Percentiles rank a stretch among this genome's conserved stretches.
Evolutionary conservation across 2,329 filamentous ascomycete species (phyloP).

Genomic region (Penicillium sp.): DNA sequence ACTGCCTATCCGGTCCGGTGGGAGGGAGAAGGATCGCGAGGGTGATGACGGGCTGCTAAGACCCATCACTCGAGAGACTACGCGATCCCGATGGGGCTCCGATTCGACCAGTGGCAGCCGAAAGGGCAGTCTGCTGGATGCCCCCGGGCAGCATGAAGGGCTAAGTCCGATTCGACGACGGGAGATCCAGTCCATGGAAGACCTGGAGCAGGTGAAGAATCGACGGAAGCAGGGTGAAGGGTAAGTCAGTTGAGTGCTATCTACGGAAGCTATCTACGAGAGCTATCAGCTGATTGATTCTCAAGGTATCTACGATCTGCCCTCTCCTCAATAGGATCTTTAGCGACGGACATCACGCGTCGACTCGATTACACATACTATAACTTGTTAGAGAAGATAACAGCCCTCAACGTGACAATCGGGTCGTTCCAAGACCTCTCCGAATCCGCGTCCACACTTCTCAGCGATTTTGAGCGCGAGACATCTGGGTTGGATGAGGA

Average conservation of each 20-base stretch:
- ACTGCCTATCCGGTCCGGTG: slow-evolving; percentile 29
- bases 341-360: slow-evolving; percentile 42
- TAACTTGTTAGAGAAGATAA: slow-evolving; percentile 43
- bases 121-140: slow-evolving; percentile 28
- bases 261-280: no score
- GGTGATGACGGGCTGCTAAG: slow-evolving; percentile 28
- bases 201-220: slow-evolving; percentile 44
- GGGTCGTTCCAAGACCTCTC: slow-evolving; percentile 39
- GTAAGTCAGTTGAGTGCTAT: slow-evolving; percentile 46
- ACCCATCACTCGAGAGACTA: slow-evolving; percentile 30
- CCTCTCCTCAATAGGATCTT: slow-evolving; percentile 34
- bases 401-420: slow-evolving; percentile 39
- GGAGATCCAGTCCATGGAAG: slow-evolving; percentile 31
- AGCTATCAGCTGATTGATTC: slow-evolving; percentile 1
- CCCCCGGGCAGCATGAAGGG: slow-evolving; percentile 23
- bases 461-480: slow-evolving; percentile 38
- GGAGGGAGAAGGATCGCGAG: slow-evolving; percentile 30
- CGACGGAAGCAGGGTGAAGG: slow-evolving; percentile 72
- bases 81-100: slow-evolving; percentile 31
- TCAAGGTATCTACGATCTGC: slow-evolving; percentile 31
- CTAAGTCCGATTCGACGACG: slow-evolving; percentile 26
- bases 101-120: slow-evolving; percentile 30
- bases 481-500: slow-evolving; percentile 34
- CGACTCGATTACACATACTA: slow-evolving; percentile 48
- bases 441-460: slow-evolving; percentile 33